Base-by-base conservation (phyloP, 768 basidiomycete genomes). In the Suillus placidus region DNA sequence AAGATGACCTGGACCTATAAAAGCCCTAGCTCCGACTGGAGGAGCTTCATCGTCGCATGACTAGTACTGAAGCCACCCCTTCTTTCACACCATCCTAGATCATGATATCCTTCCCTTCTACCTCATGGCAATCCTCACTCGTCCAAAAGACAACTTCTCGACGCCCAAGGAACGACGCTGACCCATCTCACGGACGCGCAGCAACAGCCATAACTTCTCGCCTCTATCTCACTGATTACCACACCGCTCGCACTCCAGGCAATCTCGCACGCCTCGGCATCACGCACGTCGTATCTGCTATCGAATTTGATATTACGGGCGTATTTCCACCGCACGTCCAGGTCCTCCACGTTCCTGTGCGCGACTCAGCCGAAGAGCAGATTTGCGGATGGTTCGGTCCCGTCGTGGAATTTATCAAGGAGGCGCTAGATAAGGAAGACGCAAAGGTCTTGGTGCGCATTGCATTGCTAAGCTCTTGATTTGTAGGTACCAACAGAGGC, bases 241-340 rank as follows among this genome's bases (percentile, higher is more conserved):
- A 76, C 69, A 87, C 85, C 12, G 91, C 88, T n/a, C 74, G 74
- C 32, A 76, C 86, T 71, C 74, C 73, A 13, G 79, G 80, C 5
- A 80, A 81, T 64, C 78, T 92, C n/a, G 65, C 69, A 13, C 76
- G 76, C 26, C 82, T 91, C 7, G 88, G 89, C 14, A 85, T 92
- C 68, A 93, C 92, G 1, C 92, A 93, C 77, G 79, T 93, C 66
- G 75, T 93, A 34, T 89, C 88, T 32, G 83, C 88, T 38, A 67
- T 92, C 55, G 89, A 92, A 64, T 68, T 77, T 42, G 77, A 77
- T 23, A 32, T 75, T 47, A 60, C 69, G 45, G 64, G 56, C 54
- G 68, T 69, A 12, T 74, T 78, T 26, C 71, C 70, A 10, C 60
- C 64, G 16, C 64, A 26, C 2, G 81, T 91, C 63, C 74, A 77